These are phyloP conservation scores for Boletus subparvulus DNA, from an alignment of 768 basidiomycete species.

Conservation along the genomic window DNA sequence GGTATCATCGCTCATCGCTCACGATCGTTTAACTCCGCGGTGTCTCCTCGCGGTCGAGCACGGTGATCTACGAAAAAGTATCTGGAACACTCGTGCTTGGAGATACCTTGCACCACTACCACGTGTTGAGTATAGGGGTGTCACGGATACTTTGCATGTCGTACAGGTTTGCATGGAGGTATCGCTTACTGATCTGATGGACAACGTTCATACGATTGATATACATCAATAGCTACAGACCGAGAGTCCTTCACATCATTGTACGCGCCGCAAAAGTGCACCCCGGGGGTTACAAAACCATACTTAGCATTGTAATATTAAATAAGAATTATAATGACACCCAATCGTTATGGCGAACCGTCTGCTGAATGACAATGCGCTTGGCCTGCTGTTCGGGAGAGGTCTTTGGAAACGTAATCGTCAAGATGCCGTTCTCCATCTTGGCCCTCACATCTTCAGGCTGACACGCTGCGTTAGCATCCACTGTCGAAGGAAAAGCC, in stretches of 20 bases:
- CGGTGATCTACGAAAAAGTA: too few relatives aligned
- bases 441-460: slow-evolving; percentile 46
- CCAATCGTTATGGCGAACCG: not conserved
- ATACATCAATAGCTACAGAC: not conserved
- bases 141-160: not conserved
- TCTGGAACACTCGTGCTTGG: too few relatives aligned
- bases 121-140: too few relatives aligned
- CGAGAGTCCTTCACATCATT: not conserved
- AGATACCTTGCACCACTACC: too few relatives aligned
- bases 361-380: not conserved
- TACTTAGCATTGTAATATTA: not conserved
- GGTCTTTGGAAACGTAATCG: slow-evolving; percentile 48
- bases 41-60: too few relatives aligned
- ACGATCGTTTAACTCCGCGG: too few relatives aligned
- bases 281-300: too few relatives aligned
- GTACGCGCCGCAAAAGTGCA: not conserved
- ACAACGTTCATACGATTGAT: not conserved
- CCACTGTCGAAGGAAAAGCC: not conserved
- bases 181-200: not conserved
- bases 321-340: not conserved
- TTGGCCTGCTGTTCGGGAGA: slow-evolving; percentile 34
- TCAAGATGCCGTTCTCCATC: slow-evolving; percentile 48
- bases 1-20: too few relatives aligned
- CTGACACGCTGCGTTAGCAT: slow-evolving; percentile 22
- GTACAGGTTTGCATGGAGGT: not conserved